phyloP scores from a whole-genome alignment of 306 rosid species.

The Acacia crassicarpa region DNA sequence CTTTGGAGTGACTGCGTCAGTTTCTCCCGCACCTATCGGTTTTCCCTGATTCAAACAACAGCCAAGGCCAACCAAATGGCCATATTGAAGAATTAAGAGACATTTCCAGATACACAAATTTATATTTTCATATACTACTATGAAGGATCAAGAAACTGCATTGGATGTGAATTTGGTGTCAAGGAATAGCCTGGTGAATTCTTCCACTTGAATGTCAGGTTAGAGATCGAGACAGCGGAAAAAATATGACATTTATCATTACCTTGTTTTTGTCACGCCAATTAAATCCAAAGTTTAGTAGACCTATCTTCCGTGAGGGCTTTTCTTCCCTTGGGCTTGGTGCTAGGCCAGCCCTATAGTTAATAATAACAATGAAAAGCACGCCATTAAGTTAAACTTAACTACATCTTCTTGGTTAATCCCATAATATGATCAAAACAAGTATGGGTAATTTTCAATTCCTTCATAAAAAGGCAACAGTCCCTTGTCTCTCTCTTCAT shows the following conservation, averaged over 20 bases:
- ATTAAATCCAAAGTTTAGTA: conserved; percentile 79
- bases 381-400: conserved; percentile 4
- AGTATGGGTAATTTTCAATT: background rate
- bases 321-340: conserved; percentile 45
- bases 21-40: conserved; percentile 22
- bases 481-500: too few relatives aligned
- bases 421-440: conserved; percentile 10
- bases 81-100: conserved; percentile 12
- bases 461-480: too few relatives aligned
- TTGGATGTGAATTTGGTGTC: conserved; percentile 4
- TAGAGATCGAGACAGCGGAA: background rate
- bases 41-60: conserved; percentile 43
- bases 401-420: conserved; percentile 16
- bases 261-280: conserved; percentile 96
- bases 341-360: conserved; percentile 45
- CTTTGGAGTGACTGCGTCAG: conserved; percentile 22
- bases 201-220: background rate
- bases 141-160: conserved; percentile 9
- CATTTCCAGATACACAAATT: background rate
- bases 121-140: background rate
- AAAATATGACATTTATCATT: background rate
- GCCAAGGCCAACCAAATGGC: conserved; percentile 16
- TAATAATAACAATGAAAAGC: conserved; percentile 14
- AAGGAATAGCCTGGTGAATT: conserved; percentile 23
- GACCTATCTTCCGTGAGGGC: conserved; percentile 53